These are phyloP conservation scores for Colletotrichum sp. DNA, from an alignment of 2,329 filamentous ascomycete species.

Conservation along the genomic window DNA sequence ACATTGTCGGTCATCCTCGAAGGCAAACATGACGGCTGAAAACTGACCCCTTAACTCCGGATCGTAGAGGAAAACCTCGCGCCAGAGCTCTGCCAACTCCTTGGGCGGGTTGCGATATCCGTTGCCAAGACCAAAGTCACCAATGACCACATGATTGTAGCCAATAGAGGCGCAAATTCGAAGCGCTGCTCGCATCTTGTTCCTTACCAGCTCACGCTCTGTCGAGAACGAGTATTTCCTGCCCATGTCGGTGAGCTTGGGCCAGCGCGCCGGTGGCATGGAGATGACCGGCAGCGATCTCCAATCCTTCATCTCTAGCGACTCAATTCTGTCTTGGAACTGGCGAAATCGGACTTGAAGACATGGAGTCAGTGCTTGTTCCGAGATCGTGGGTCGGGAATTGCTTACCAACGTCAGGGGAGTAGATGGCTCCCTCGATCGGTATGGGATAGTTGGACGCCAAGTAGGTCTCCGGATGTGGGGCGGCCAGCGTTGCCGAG, in stretches of 20 bases:
- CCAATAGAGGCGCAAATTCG: slow-evolving; percentile 69
- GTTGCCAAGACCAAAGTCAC: slow-evolving; percentile 69
- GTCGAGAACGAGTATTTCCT: slow-evolving; percentile 72
- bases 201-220: slow-evolving; percentile 73
- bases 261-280: slow-evolving; percentile 72
- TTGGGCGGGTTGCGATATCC: slow-evolving; percentile 67
- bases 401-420: slow-evolving; percentile 65
- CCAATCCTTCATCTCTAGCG: slow-evolving; percentile 56
- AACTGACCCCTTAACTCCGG: slow-evolving; percentile 67
- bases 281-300: slow-evolving; percentile 72
- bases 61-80: slow-evolving; percentile 67
- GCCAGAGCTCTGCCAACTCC: slow-evolving; percentile 69
- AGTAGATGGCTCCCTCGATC: slow-evolving; percentile 71
- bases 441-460: slow-evolving; percentile 73
- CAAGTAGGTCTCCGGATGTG: slow-evolving; percentile 52
- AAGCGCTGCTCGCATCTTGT: slow-evolving; percentile 74
- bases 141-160: slow-evolving; percentile 63
- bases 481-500: slow-evolving; percentile 68
- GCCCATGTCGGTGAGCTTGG: slow-evolving; percentile 72
- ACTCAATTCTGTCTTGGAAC: slow-evolving; percentile 67
- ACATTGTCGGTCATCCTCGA: slow-evolving; percentile 61
- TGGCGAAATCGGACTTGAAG: slow-evolving; percentile 72
- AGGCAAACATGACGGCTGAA: slow-evolving; percentile 65
- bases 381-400: background rate
- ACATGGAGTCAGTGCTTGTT: background rate